Percentiles rank a stretch among this genome's conserved stretches.
phyloP scores from a whole-genome alignment of 306 rosid genomes.

The Sindora glabra region DNA sequence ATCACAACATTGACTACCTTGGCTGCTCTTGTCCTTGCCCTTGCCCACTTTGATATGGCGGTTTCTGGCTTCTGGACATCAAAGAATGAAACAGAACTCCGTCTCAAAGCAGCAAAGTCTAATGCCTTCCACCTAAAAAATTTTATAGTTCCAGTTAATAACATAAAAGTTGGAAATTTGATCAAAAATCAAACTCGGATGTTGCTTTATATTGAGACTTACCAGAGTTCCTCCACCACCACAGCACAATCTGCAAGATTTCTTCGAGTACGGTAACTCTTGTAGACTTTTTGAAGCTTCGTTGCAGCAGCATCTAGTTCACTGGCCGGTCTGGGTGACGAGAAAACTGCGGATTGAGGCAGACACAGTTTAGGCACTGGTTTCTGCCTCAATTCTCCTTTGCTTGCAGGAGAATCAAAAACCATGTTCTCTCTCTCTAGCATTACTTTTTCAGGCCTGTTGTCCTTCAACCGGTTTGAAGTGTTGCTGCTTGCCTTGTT shows the following conservation, averaged over 20 bases:
- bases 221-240: slow-evolving; percentile 86
- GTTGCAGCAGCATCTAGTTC: slow-evolving; percentile 88
- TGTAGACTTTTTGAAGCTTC: slow-evolving; percentile 75
- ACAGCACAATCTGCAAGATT: slow-evolving; percentile 96
- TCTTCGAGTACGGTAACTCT: slow-evolving; percentile 83
- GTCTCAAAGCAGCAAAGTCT: slow-evolving; percentile 62
- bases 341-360: slow-evolving; percentile 39
- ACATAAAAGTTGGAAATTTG: neutral
- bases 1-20: slow-evolving; percentile 62
- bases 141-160: neutral
- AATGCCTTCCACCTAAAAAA: slow-evolving; percentile 81
- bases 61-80: slow-evolving; percentile 66
- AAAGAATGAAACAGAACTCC: slow-evolving; percentile 75
- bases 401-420: too few relatives aligned
- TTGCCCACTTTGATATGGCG: slow-evolving; percentile 76
- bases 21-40: slow-evolving; percentile 92
- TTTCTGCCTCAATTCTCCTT: slow-evolving; percentile 25
- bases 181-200: neutral
- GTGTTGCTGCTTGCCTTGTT: neutral
- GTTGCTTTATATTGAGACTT: slow-evolving; percentile 8
- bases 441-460: slow-evolving; percentile 41
- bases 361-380: slow-evolving; percentile 46
- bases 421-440: too few relatives aligned
- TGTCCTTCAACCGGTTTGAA: slow-evolving; percentile 35
- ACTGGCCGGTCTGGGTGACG: slow-evolving; percentile 47